Evolutionary conservation across 768 basidiomycete genomes (phyloP).

Genomic region (Erythrobasidium yunnanense): DNA sequence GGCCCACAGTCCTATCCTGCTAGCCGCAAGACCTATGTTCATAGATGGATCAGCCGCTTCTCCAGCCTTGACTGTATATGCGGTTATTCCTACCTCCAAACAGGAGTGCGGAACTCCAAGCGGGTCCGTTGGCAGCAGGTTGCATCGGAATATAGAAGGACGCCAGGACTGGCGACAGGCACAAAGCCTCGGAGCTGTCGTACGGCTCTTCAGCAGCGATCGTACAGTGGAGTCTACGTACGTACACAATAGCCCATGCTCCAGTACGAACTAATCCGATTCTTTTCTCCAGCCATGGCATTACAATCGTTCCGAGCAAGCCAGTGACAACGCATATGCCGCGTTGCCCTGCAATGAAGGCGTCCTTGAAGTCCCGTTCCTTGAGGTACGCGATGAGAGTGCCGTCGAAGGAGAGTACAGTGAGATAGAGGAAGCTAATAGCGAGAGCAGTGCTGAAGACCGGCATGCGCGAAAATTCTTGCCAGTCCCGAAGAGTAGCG

Average conservation of each 20-base stretch:
- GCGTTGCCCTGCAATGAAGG: conserved; percentile 49
- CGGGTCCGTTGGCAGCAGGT: conserved; percentile 31
- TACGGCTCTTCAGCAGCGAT: neutral
- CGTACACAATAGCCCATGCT: conserved; percentile 49
- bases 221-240: neutral
- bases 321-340: conserved; percentile 48
- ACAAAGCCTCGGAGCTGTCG: conserved; percentile 45
- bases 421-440: conserved; percentile 47
- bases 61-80: no score
- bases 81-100: conserved; percentile 43
- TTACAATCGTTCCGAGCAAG: conserved; percentile 47
- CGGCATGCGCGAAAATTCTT: conserved; percentile 44
- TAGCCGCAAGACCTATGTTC: conserved; percentile 46
- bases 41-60: no score
- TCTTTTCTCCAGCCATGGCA: conserved; percentile 44
- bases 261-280: conserved; percentile 49
- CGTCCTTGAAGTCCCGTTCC: conserved; percentile 45
- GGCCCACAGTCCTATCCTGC: conserved; percentile 49
- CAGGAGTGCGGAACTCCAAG: conserved; percentile 44
- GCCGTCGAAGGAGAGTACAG: conserved; percentile 49
- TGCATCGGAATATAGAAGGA: conserved; percentile 42
- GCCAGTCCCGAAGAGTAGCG: conserved; percentile 40
- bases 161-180: conserved; percentile 47
- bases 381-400: conserved; percentile 51
- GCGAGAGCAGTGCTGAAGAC: conserved; percentile 46